A percentile compares a stretch with the other conserved stretches of the same genome.
Conservation (phyloP, 1,139 yeast species). For the Diutina siamensis region DNA sequence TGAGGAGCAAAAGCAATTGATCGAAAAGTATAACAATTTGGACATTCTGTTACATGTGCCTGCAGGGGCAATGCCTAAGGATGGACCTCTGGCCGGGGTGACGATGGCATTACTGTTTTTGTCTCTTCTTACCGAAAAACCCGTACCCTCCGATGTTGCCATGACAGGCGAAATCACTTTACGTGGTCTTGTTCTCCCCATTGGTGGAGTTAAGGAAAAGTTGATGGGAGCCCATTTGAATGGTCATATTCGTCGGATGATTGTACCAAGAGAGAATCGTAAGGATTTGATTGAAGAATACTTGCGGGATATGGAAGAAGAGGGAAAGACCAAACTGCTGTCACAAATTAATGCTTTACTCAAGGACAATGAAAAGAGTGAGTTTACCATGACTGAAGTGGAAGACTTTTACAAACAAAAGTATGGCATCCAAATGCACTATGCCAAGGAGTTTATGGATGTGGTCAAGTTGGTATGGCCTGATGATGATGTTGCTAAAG, state of each 20-base stretch:
- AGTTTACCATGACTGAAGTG: slow-evolving; percentile 27
- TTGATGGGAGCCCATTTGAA: slow-evolving; percentile 75
- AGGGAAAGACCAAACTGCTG: slow-evolving; percentile 9
- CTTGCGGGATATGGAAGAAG: slow-evolving; percentile 25
- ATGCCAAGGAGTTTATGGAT: slow-evolving; percentile 72
- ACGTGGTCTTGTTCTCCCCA: slow-evolving; percentile 76
- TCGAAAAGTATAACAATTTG: slow-evolving; percentile 35
- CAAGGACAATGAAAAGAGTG: slow-evolving; percentile 22
- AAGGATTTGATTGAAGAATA: slow-evolving; percentile 58
- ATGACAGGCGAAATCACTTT: slow-evolving; percentile 93
- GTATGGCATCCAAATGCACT: slow-evolving; percentile 45
- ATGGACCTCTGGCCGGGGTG: slow-evolving; percentile 91
- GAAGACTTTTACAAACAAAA: slow-evolving; percentile 37
- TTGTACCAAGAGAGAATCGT: slow-evolving; percentile 62
- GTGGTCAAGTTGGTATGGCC: slow-evolving; percentile 64
- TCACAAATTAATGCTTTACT: slow-evolving; percentile 22
- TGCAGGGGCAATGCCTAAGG: slow-evolving; percentile 78
- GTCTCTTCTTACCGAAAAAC: slow-evolving; percentile 55
- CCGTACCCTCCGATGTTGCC: slow-evolving; percentile 62
- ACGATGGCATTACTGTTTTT: slow-evolving; percentile 77
- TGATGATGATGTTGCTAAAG: slow-evolving; percentile 22
- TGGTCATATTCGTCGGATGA: slow-evolving; percentile 46
- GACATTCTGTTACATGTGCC: slow-evolving; percentile 84
- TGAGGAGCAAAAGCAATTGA: slow-evolving; percentile 17
- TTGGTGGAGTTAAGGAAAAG: slow-evolving; percentile 84